These are phyloP conservation scores for Fraxinus dipetala DNA, from an alignment of 305 asterid genomes.

Conservation along the genomic window DNA sequence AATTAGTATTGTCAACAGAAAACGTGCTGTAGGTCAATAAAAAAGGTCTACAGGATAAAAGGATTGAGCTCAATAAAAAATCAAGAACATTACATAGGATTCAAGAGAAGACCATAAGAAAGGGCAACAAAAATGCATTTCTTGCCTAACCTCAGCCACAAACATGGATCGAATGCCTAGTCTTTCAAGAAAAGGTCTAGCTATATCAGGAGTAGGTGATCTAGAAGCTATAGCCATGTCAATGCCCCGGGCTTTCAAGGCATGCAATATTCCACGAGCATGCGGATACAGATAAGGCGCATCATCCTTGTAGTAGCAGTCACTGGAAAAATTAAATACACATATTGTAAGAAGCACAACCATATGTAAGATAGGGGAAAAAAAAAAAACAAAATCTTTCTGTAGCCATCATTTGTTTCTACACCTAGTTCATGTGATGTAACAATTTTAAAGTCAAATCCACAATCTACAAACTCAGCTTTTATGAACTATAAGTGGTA, in stretches of 20 bases:
- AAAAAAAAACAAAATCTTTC: not conserved
- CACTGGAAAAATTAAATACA: constrained; percentile 35
- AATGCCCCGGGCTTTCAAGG: constrained; percentile 73
- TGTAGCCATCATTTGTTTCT: not conserved
- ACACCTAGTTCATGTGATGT: not conserved
- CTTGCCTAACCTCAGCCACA: constrained; percentile 60
- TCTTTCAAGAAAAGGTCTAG: constrained; percentile 61
- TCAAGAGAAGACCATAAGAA: not conserved
- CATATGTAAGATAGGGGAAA: not conserved
- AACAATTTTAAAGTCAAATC: not conserved
- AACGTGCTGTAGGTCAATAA: not conserved
- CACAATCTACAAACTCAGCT: not conserved
- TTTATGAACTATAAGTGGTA: not conserved
- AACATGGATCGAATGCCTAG: constrained; percentile 63
- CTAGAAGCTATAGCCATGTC: constrained; percentile 77
- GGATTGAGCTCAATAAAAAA: not conserved
- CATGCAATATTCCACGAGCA: constrained; percentile 59
- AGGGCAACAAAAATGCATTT: not conserved
- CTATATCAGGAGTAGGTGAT: constrained; percentile 80
- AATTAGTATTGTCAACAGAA: not conserved
- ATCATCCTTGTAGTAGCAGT: constrained; percentile 55
- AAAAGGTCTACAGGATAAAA: not conserved
- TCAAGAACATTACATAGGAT: not conserved
- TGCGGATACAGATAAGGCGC: constrained; percentile 56
- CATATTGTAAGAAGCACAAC: not conserved